Conservation (phyloP, 257 asterid genomes). For the Hygrophila difformis region DNA sequence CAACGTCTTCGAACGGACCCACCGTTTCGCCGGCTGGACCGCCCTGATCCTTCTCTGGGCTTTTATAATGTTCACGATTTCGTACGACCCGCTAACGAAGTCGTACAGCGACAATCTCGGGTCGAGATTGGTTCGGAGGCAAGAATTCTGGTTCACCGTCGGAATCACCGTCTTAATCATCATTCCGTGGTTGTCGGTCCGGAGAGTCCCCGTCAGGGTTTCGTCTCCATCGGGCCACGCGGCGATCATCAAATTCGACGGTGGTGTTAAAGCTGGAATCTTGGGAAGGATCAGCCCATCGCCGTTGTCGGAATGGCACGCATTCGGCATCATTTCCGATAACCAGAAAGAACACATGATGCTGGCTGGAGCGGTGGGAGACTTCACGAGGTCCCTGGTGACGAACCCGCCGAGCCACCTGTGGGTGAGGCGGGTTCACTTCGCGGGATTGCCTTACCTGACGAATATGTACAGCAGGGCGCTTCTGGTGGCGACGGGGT, state of each 20-base stretch:
- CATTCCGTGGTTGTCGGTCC: slow-evolving; percentile 51
- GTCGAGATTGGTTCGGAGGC: slow-evolving; percentile 23
- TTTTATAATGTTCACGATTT: slow-evolving; percentile 36
- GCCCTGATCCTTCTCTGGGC: slow-evolving; percentile 53
- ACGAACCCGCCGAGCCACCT: slow-evolving; percentile 40
- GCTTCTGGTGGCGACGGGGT: slow-evolving; percentile 64
- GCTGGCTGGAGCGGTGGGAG: slow-evolving; percentile 79
- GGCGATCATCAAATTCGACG: slow-evolving; percentile 49
- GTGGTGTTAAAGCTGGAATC: slow-evolving; percentile 54
- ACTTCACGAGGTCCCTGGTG: slow-evolving; percentile 53
- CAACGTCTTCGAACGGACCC: slow-evolving; percentile 62
- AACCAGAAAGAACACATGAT: slow-evolving; percentile 55
- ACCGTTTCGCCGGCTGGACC: slow-evolving; percentile 60
- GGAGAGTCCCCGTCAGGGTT: slow-evolving; percentile 41
- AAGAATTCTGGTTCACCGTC: slow-evolving; percentile 51
- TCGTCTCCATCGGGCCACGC: slow-evolving; percentile 75
- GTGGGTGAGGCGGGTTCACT: slow-evolving; percentile 66
- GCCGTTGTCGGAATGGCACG: slow-evolving; percentile 76
- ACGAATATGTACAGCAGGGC: slow-evolving; percentile 55
- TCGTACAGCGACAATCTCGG: slow-evolving; percentile 27
- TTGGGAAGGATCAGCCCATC: slow-evolving; percentile 71
- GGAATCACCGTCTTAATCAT: slow-evolving; percentile 38
- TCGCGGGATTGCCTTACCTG: slow-evolving; percentile 59
- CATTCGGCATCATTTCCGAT: slow-evolving; percentile 66
- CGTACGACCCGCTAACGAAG: slow-evolving; percentile 37